Conservation (phyloP, 768 basidiomycete genomes). For the Lepiota subincarnata region DNA sequence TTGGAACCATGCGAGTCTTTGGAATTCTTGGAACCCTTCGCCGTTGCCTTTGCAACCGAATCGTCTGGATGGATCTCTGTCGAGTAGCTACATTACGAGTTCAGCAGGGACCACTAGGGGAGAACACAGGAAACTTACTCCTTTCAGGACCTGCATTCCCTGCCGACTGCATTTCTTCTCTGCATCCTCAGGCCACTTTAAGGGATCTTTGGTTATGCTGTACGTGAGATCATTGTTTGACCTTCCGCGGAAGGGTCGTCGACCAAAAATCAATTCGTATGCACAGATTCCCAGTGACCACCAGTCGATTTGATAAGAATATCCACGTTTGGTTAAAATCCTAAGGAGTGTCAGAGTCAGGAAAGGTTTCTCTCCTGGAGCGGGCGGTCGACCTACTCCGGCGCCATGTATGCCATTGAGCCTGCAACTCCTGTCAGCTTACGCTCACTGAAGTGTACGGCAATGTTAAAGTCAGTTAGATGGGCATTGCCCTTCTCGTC, state of each 20-base stretch:
- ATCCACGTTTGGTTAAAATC: conserved; percentile 89
- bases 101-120: conserved; percentile 1
- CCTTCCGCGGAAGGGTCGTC: conserved; percentile 88
- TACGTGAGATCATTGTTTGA: conserved; percentile 92
- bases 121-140: conserved; percentile 48
- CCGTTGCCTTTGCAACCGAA: conserved; percentile 79
- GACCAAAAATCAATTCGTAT: conserved; percentile 89
- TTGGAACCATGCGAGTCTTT: conserved; percentile 81
- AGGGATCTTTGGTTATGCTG: conserved; percentile 82
- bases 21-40: conserved; percentile 77
- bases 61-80: conserved; percentile 77
- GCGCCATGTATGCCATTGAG: conserved; percentile 99
- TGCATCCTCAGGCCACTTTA: conserved; percentile 90
- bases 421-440: conserved; percentile 90
- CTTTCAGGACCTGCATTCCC: conserved; percentile 76
- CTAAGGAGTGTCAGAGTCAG: conserved; percentile 24
- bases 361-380: not conserved
- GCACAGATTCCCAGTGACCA: conserved; percentile 95
- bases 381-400: conserved; percentile 45
- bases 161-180: conserved; percentile 70
- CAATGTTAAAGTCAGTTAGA: conserved; percentile 97
- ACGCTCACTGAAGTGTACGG: conserved; percentile 90
- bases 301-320: conserved; percentile 93
- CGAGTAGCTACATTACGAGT: conserved; percentile 61
- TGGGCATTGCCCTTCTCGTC: conserved; percentile 96